Percentiles rank a stretch among this genome's conserved stretches.
Evolutionary conservation across 345 rosid genomes (phyloP).

Genomic region (Hibiscus syriacus): DNA sequence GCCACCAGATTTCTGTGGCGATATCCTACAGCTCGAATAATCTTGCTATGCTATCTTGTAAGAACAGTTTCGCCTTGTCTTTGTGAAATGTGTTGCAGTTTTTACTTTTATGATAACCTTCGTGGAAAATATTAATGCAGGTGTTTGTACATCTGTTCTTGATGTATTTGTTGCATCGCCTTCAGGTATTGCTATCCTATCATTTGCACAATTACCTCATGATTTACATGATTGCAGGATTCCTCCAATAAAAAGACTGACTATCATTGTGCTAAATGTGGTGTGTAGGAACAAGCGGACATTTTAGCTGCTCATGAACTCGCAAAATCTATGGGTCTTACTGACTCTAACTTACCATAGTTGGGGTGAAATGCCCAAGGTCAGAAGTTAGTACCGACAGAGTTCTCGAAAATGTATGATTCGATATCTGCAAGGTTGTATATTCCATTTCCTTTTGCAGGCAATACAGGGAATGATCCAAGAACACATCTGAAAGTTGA

Average conservation of each 20-base stretch:
- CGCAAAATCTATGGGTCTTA: constrained; percentile 66
- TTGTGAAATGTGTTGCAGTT: background rate
- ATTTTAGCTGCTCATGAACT: constrained; percentile 56
- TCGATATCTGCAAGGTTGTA: constrained; percentile 5
- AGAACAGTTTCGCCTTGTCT: constrained; percentile 15
- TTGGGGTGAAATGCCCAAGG: background rate
- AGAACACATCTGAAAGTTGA: background rate
- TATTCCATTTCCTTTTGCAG: constrained; percentile 5
- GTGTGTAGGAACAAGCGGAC: constrained; percentile 75
- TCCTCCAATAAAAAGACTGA: background rate
- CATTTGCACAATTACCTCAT: background rate
- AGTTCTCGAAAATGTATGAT: background rate
- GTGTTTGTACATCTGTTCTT: constrained; percentile 93
- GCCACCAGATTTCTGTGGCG: constrained; percentile 97
- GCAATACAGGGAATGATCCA: constrained; percentile 1
- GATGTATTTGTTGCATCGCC: constrained; percentile 95
- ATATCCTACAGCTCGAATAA: constrained; percentile 82
- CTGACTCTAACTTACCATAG: constrained; percentile 45
- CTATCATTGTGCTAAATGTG: background rate
- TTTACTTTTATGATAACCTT: constrained; percentile 10
- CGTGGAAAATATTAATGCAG: constrained; percentile 30
- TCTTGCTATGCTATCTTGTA: constrained; percentile 80
- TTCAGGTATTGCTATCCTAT: constrained; percentile 52
- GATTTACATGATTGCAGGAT: background rate
- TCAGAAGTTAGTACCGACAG: background rate